These are phyloP conservation scores for Hypomyces perniciosus DNA, from an alignment of 2,329 filamentous ascomycete species.

Conservation along the genomic window DNA sequence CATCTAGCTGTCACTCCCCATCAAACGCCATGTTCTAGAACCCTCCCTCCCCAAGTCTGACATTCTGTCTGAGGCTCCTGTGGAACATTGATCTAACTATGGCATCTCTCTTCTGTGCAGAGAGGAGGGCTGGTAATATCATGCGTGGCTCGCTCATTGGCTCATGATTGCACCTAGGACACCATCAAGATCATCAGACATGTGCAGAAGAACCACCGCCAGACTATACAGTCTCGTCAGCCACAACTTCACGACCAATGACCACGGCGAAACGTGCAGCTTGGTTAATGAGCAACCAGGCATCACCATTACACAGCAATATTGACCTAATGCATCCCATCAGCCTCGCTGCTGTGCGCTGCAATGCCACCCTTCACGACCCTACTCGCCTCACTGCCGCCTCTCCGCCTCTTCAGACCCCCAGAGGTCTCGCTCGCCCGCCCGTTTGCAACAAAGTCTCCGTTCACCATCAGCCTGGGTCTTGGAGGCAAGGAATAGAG, in stretches of 20 bases:
- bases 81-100: too few relatives aligned
- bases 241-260: conserved; percentile 2
- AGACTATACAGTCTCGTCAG: neutral
- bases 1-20: too few relatives aligned
- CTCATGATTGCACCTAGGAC: too few relatives aligned
- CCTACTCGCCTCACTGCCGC: neutral
- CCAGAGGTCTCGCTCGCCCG: neutral
- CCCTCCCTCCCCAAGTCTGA: too few relatives aligned
- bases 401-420: too few relatives aligned
- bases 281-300: neutral
- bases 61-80: too few relatives aligned
- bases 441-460: neutral
- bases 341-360: conserved; percentile 9
- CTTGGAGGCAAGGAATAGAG: neutral
- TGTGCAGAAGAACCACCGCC: too few relatives aligned
- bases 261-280: neutral
- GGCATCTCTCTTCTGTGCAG: too few relatives aligned
- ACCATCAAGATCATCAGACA: too few relatives aligned
- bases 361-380: conserved; percentile 3
- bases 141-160: too few relatives aligned
- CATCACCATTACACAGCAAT: conserved; percentile 6
- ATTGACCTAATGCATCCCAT: neutral
- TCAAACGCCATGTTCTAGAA: too few relatives aligned
- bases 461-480: neutral
- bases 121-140: too few relatives aligned